Percentiles rank a stretch among this genome's conserved stretches.
Evolutionary conservation across 805 yeast genomes (phyloP).

Genomic region (Candida maris): DNA sequence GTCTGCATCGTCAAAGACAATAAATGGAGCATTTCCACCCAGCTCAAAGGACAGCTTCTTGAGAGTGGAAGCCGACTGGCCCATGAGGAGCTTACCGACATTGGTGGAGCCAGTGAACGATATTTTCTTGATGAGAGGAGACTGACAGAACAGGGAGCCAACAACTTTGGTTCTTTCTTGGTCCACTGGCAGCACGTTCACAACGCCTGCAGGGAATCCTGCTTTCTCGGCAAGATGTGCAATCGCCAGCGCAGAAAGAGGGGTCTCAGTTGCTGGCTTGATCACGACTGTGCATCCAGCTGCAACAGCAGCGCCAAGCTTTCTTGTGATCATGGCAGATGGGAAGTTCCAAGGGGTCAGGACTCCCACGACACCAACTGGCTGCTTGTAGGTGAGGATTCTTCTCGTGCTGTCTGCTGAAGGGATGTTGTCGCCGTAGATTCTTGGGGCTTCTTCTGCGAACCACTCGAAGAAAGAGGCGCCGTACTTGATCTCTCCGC

Average conservation of each 20-base stretch:
- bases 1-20: constrained; percentile 72
- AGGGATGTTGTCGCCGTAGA: constrained; percentile 63
- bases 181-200: constrained; percentile 57
- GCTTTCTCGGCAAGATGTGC: constrained; percentile 60
- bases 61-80: constrained; percentile 56
- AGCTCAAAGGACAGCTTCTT: constrained; percentile 72
- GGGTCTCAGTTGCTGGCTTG: constrained; percentile 77
- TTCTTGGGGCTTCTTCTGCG: constrained; percentile 74
- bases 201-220: constrained; percentile 67
- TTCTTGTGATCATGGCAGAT: constrained; percentile 70
- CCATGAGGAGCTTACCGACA: constrained; percentile 65
- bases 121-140: constrained; percentile 55
- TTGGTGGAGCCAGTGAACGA: constrained; percentile 79
- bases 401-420: constrained; percentile 46
- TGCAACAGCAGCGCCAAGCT: constrained; percentile 72
- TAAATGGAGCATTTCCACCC: constrained; percentile 80
- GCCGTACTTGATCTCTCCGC: constrained; percentile 63
- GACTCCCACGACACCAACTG: constrained; percentile 79
- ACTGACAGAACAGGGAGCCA: constrained; percentile 57
- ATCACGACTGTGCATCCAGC: constrained; percentile 77
- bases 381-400: constrained; percentile 61
- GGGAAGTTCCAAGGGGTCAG: constrained; percentile 88
- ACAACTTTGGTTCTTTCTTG: constrained; percentile 38
- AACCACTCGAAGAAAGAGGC: constrained; percentile 88
- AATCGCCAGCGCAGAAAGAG: constrained; percentile 66